Percentiles rank a stretch among this genome's conserved stretches.
phyloP scores from a whole-genome alignment of 164 flowering plant species.

The Liriodendron chinense region DNA sequence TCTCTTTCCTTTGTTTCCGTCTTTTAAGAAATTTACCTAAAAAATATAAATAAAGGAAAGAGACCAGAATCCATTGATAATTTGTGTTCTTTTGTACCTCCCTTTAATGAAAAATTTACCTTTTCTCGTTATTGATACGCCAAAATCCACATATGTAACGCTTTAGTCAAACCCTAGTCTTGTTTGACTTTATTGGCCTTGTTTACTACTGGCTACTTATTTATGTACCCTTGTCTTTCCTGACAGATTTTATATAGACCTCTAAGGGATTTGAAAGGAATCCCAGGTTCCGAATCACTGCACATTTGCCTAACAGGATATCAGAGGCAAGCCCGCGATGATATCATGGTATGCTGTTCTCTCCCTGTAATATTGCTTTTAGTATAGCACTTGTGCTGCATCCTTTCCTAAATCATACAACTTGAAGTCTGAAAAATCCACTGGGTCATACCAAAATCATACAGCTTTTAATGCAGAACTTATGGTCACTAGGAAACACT shows the following conservation, averaged over 20 bases:
- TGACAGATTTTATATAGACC: conserved; percentile 78
- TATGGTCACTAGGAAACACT: no score
- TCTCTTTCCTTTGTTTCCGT: background rate
- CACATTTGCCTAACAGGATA: conserved; percentile 90
- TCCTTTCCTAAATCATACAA: background rate
- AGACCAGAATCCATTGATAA: no score
- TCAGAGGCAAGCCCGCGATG: conserved; percentile 78
- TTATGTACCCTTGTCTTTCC: background rate
- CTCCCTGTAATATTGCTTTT: background rate
- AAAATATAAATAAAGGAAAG: no score
- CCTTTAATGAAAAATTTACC: no score
- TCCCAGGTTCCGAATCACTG: conserved; percentile 63
- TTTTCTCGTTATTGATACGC: no score
- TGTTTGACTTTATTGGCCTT: background rate
- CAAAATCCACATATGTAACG: background rate
- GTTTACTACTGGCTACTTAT: background rate
- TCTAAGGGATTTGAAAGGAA: conserved; percentile 69
- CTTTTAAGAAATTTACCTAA: no score
- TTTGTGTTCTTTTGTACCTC: no score
- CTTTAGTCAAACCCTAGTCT: background rate
- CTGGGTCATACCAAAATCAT: background rate
- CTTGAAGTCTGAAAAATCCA: background rate
- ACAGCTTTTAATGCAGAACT: background rate
- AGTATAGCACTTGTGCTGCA: background rate
- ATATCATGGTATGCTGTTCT: conserved; percentile 58